phyloP scores from a whole-genome alignment of 441 rosid species.

The Aquilaria agallochum region DNA sequence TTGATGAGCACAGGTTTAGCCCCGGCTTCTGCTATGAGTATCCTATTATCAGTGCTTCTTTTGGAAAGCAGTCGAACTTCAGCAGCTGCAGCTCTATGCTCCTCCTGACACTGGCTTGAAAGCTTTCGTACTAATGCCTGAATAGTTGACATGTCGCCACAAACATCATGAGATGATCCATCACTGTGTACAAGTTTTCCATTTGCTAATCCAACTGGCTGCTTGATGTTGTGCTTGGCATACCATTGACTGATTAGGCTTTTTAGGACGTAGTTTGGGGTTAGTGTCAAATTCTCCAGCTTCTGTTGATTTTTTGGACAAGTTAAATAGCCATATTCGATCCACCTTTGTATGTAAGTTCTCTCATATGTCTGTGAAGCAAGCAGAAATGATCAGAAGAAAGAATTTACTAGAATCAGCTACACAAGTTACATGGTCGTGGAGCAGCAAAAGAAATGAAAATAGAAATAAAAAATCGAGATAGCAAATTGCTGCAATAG shows the following conservation, averaged over 20 bases:
- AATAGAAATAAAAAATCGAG: too few species aligned
- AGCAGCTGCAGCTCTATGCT: constrained; percentile 51
- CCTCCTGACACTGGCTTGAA: constrained; percentile 49
- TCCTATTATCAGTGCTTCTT: constrained; percentile 83
- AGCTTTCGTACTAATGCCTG: constrained; percentile 67
- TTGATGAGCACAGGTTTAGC: constrained; percentile 71
- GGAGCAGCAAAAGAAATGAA: too few species aligned
- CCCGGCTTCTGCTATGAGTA: constrained; percentile 82
- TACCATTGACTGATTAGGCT: constrained; percentile 92
- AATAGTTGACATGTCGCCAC: constrained; percentile 70
- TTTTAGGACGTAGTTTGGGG: constrained; percentile 85
- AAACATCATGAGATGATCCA: constrained; percentile 62
- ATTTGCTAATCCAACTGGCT: constrained; percentile 47
- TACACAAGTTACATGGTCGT: constrained; percentile 1
- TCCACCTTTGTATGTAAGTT: constrained; percentile 94
- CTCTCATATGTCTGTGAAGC: constrained; percentile 88
- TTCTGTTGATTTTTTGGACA: constrained; percentile 97
- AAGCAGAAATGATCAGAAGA: too few species aligned
- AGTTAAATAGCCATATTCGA: constrained; percentile 71
- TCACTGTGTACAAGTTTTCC: constrained; percentile 57
- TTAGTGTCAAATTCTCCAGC: constrained; percentile 70
- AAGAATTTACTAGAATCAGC: too few species aligned
- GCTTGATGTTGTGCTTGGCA: constrained; percentile 62
- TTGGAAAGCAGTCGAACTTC: constrained; percentile 77
- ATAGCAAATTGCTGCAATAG: too few species aligned